Percentiles rank a stretch among this genome's conserved stretches.
Evolutionary conservation across 495 filamentous ascomycete genomes (phyloP).

Genomic region (Aspergillus affinis): DNA sequence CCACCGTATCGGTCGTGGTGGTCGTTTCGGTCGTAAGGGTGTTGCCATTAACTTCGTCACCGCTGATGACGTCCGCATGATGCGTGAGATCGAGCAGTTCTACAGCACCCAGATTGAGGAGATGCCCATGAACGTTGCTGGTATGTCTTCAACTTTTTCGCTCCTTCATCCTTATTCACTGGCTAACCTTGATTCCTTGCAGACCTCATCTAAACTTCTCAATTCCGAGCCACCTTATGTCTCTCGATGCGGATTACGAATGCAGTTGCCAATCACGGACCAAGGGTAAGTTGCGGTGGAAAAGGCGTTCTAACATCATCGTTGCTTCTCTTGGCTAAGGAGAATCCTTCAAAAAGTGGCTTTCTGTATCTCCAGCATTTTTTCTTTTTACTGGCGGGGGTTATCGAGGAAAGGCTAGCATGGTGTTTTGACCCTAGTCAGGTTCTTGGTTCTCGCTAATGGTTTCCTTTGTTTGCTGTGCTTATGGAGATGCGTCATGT

Average conservation of each 20-base stretch:
- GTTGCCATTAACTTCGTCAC: slow-evolving; percentile 99
- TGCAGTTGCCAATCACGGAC: slow-evolving; percentile 37
- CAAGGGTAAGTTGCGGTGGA: slow-evolving; percentile 37
- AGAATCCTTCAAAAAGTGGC: slow-evolving; percentile 45
- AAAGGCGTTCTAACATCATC: slow-evolving; percentile 30
- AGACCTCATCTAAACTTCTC: slow-evolving; percentile 54
- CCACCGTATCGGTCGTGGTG: slow-evolving; percentile 97
- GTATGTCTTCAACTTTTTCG: slow-evolving; percentile 22
- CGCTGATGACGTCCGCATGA: slow-evolving; percentile 97
- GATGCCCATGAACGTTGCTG: slow-evolving; percentile 63
- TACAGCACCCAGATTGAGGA: slow-evolving; percentile 65
- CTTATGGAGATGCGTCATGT: slow-evolving; percentile 46
- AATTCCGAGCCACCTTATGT: slow-evolving; percentile 28
- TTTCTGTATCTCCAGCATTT: slow-evolving; percentile 46
- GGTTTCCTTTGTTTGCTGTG: slow-evolving; percentile 44
- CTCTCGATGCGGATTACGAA: slow-evolving; percentile 46
- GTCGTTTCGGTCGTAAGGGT: slow-evolving; percentile 99
- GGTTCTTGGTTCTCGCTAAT: slow-evolving; percentile 22
- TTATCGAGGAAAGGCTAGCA: background rate
- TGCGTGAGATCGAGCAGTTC: slow-evolving; percentile 88
- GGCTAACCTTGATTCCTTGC: slow-evolving; percentile 12
- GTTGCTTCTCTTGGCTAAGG: slow-evolving; percentile 31
- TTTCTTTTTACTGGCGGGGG: slow-evolving; percentile 26
- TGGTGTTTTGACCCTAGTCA: background rate
- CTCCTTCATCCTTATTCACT: background rate